A percentile compares a stretch with the other conserved stretches of the same genome.
phyloP scores from a whole-genome alignment of 805 yeast species.

The Saccharomycopsis selenospora region DNA sequence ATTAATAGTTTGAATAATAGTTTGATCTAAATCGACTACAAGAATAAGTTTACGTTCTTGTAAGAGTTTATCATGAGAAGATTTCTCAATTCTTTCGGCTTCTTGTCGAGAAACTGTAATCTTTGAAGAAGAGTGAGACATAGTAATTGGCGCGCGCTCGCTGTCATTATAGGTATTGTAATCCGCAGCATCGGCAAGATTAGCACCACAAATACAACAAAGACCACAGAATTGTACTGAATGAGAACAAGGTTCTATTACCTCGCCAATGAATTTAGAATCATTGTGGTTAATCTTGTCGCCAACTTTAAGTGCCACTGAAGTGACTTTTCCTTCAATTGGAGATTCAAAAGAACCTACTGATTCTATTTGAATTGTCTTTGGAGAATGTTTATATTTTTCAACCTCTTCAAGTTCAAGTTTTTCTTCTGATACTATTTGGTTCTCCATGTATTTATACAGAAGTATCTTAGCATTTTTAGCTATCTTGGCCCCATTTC shows the following conservation, averaged over 20 bases:
- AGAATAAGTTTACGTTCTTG: slow-evolving; percentile 65
- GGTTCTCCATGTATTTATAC: slow-evolving; percentile 59
- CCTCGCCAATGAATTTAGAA: slow-evolving; percentile 42
- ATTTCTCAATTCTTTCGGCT: slow-evolving; percentile 75
- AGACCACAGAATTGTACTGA: slow-evolving; percentile 91
- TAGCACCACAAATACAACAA: slow-evolving; percentile 87
- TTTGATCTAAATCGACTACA: slow-evolving; percentile 95
- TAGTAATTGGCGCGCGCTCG: slow-evolving; percentile 75
- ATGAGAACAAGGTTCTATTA: slow-evolving; percentile 83
- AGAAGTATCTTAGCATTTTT: slow-evolving; percentile 50
- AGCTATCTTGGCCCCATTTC: slow-evolving; percentile 38
- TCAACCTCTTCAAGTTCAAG: slow-evolving; percentile 27
- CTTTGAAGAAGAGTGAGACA: slow-evolving; percentile 85
- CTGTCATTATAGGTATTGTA: slow-evolving; percentile 38
- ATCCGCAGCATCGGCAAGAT: slow-evolving; percentile 65
- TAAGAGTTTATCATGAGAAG: slow-evolving; percentile 53
- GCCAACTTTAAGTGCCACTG: slow-evolving; percentile 45
- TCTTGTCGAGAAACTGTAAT: slow-evolving; percentile 78
- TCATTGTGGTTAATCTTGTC: slow-evolving; percentile 47
- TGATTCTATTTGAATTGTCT: slow-evolving; percentile 48
- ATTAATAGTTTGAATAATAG: slow-evolving; percentile 95
- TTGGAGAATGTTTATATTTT: slow-evolving; percentile 32
- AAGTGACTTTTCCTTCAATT: slow-evolving; percentile 57
- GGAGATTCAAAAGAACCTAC: slow-evolving; percentile 81
- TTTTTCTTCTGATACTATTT: slow-evolving; percentile 12